Evolutionary conservation across 2,329 filamentous ascomycete genomes (phyloP).

Genomic region (Colletotrichum sansevieriae): DNA sequence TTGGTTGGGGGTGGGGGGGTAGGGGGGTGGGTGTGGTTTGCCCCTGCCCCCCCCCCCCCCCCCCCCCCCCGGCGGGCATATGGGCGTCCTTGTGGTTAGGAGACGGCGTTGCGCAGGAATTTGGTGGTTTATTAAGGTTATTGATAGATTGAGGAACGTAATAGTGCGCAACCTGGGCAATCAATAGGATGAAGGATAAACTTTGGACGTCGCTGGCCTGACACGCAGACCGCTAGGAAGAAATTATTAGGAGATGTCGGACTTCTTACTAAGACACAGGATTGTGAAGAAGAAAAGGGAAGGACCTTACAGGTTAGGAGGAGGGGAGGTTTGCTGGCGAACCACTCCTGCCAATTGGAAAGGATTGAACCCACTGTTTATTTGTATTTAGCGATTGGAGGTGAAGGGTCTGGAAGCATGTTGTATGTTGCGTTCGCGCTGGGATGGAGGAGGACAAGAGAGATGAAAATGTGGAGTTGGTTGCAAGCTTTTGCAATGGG

Average conservation of each 20-base stretch:
- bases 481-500: constrained; percentile 7
- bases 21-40: no score
- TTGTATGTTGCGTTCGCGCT: not conserved
- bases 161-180: no score
- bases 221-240: no score
- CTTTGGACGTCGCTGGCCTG: no score
- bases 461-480: constrained; percentile 28
- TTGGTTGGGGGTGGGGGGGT: no score
- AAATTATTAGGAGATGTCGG: no score
- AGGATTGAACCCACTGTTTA: constrained; percentile 7
- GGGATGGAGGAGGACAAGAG: not conserved
- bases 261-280: not conserved
- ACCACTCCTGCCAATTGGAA: constrained; percentile 5
- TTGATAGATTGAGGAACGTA: no score
- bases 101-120: not conserved
- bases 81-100: no score
- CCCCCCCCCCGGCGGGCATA: no score
- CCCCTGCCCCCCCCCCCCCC: no score
- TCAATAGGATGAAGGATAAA: no score
- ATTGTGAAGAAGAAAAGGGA: constrained; percentile 3
- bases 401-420: not conserved
- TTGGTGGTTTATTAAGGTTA: not conserved
- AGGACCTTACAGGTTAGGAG: not conserved
- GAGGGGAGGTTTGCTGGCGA: not conserved
- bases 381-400: constrained; percentile 13